Percentiles rank a stretch among this genome's conserved stretches.
Evolutionary conservation across 1,284 basidiomycete species (phyloP).

Genomic region (Ustilago cynodontis): DNA sequence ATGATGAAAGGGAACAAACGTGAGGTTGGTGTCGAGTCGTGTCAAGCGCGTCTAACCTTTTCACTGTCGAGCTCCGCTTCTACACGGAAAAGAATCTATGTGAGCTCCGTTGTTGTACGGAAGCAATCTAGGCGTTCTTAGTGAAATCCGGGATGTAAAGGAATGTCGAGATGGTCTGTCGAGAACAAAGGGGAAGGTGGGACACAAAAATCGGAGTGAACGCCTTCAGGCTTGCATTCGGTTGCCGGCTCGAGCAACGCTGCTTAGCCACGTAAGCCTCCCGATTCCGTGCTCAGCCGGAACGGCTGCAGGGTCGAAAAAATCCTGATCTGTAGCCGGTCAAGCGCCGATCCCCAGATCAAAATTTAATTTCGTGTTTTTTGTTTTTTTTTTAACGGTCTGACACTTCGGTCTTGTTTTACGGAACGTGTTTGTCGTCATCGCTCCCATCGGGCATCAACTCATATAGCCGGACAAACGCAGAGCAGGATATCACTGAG

Average conservation of each 20-base stretch:
- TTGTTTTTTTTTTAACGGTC: background rate
- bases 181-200: conserved; percentile 15
- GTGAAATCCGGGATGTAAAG: background rate
- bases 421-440: background rate
- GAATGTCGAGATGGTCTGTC: background rate
- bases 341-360: background rate
- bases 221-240: background rate
- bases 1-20: background rate
- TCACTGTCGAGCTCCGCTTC: background rate
- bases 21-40: too few species aligned
- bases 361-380: background rate
- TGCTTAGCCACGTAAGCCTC: conserved; percentile 3
- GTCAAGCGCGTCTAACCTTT: conserved; percentile 10
- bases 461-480: background rate
- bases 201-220: background rate
- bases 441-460: background rate
- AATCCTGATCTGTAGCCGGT: background rate
- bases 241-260: background rate
- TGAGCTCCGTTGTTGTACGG: background rate
- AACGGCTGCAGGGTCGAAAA: background rate
- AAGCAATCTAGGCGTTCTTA: background rate
- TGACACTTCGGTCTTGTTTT: background rate
- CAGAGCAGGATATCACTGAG: background rate
- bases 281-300: conserved; percentile 2
- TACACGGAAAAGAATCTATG: conserved; percentile 5